Evolutionary conservation across 169 alveolate genomes (phyloP).

Genomic region (Ichthyophthirius multifiliis): DNA sequence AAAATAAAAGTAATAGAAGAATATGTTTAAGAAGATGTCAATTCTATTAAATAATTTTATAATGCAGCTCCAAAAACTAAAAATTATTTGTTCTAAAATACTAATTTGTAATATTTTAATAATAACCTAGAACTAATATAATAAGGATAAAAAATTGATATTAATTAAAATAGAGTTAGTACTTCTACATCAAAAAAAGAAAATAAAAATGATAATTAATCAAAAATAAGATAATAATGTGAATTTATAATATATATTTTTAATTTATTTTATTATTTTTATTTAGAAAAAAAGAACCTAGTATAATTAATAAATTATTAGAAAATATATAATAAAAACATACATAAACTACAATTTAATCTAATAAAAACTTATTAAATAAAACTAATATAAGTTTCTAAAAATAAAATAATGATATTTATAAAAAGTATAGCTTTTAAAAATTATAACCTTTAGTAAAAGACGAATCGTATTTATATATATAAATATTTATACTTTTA

Average conservation of each 20-base stretch:
- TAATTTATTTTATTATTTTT: no score
- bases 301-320: no score
- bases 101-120: neutral
- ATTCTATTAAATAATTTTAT: neutral
- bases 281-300: no score
- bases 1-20: neutral
- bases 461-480: neutral
- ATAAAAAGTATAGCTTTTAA: neutral
- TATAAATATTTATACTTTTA: neutral
- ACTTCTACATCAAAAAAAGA: no score
- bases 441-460: neutral
- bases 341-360: no score
- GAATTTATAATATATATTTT: no score
- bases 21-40: neutral
- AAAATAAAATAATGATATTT: neutral
- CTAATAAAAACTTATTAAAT: neutral
- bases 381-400: neutral
- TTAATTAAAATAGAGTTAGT: no score
- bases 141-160: neutral
- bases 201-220: no score
- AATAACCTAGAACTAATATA: neutral
- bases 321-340: no score
- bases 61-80: neutral
- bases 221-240: no score
- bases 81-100: neutral